Percentiles rank a stretch among this genome's conserved stretches.
These are phyloP conservation scores for Paramecium biaurelia DNA, from an alignment of 73 alveolate species.

Conservation along the genomic window DNA sequence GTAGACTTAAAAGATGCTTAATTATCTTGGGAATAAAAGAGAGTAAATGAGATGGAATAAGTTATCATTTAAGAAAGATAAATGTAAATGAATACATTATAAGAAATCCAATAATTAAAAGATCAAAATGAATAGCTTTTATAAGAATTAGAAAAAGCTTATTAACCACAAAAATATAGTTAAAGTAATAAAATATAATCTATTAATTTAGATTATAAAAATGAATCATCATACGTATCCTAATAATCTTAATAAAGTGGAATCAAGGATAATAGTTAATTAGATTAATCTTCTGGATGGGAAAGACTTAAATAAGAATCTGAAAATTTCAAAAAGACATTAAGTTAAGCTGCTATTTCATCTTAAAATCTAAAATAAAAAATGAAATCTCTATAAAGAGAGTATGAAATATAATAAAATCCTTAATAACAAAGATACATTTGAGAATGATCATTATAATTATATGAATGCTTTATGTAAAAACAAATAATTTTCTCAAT, in stretches of 20 bases:
- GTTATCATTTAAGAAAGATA: neutral
- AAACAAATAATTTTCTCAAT: neutral
- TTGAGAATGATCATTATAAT: neutral
- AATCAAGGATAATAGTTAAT: neutral
- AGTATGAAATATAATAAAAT: neutral
- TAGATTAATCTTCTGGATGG: constrained; percentile 18
- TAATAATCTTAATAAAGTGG: constrained; percentile 14
- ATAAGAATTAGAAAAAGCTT: neutral
- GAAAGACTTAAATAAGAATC: constrained; percentile 31
- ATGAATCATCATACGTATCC: neutral
- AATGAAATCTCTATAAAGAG: constrained; percentile 1
- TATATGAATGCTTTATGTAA: neutral
- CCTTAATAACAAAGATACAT: neutral
- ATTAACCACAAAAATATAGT: neutral
- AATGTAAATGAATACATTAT: neutral
- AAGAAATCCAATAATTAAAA: neutral
- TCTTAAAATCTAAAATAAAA: constrained; percentile 37
- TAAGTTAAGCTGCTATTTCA: constrained; percentile 43
- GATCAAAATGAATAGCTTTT: constrained; percentile 26
- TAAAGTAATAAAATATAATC: neutral
- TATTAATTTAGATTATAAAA: neutral
- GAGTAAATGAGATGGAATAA: constrained; percentile 27
- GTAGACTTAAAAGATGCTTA: constrained; percentile 26
- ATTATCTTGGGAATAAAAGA: constrained; percentile 34
- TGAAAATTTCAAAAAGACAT: neutral